Base-by-base conservation (phyloP, 352 stramenopile species). In the Phytophthora foliorum region DNA sequence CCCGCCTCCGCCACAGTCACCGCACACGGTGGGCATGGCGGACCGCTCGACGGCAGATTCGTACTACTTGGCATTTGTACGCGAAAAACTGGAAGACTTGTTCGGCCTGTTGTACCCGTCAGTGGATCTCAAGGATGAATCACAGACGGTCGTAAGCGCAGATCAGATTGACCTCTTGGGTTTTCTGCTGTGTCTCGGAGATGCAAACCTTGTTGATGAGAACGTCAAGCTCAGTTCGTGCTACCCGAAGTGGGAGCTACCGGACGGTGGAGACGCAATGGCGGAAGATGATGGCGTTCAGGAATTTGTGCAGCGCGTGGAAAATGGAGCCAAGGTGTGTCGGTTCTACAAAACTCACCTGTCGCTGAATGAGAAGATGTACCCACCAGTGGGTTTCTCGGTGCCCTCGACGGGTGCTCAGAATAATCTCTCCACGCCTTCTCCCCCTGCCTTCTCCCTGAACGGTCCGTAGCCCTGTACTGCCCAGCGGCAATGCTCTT, bases 11-110 rank as follows among this genome's bases (percentile, higher is more conserved):
- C 84, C 86, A 13, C 72, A 86, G 49, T 94, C 86, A 2, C 88
- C 88, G 34, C 88, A 95, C 48, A 89, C 84, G 0, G 74, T 93
- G 32, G 88, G 86, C 3, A 88, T 95, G 78, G 82, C 88, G 36
- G 84, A 95, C 60, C 81, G 88, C 16, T 93, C 86, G 24, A 93
- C 86, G 17, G 86, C 84, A 29, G 88, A 95, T 49, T 71, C 82
- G 24, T 93, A 95, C 69, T 93, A 94, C 60, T 51, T 95, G 49
- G 70, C 82, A 19, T 95, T 94, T 70, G 82, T 94, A 36, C 80
- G 86, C 22, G 84, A 92, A 56, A 91, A 95, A 59, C 75, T 95
- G 27, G 82, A 89, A 32, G 84, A 91, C 50, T 69, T 95, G 21
- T 91, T 95, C 63, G 63, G 72, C 41, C 63, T 95, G 31, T 56